Conservation (phyloP, 345 rosid genomes). For the Melaleuca quinquenervia region DNA sequence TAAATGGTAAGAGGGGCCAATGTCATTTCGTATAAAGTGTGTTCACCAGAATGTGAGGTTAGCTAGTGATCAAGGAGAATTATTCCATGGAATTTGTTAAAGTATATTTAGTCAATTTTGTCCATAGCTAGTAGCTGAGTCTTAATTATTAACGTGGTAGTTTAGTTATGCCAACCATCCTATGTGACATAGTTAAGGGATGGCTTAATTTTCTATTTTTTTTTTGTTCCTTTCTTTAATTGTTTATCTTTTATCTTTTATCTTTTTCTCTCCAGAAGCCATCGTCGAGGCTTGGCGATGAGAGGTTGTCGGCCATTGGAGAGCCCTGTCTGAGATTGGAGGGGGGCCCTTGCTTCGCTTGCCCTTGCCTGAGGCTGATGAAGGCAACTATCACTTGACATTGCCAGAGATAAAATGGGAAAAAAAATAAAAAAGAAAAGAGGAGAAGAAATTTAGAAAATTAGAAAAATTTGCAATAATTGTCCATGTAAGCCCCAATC, state of each 20-base stretch:
- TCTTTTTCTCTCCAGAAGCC: neutral
- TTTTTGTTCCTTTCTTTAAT: neutral
- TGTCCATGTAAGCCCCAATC: fast-evolving
- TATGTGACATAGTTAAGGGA: too few relatives aligned
- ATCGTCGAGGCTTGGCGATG: neutral
- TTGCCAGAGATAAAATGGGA: neutral
- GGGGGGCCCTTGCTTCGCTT: neutral
- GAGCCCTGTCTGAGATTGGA: too few relatives aligned
- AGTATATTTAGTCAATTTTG: neutral
- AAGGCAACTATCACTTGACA: neutral
- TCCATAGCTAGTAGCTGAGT: neutral
- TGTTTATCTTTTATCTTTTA: neutral
- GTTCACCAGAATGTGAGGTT: neutral
- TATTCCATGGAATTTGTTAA: neutral
- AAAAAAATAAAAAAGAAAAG: too few relatives aligned
- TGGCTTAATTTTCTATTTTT: neutral
- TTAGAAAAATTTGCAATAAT: too few relatives aligned
- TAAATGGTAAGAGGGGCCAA: neutral
- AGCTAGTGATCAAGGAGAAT: neutral
- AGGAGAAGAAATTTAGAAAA: too few relatives aligned
- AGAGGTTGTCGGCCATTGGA: too few relatives aligned
- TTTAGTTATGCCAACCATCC: neutral
- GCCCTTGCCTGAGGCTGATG: neutral
- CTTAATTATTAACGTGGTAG: too few relatives aligned
- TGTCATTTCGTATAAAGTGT: neutral